phyloP scores from a whole-genome alignment of 2,329 filamentous ascomycete genomes.

The Xylariaceae sp. region DNA sequence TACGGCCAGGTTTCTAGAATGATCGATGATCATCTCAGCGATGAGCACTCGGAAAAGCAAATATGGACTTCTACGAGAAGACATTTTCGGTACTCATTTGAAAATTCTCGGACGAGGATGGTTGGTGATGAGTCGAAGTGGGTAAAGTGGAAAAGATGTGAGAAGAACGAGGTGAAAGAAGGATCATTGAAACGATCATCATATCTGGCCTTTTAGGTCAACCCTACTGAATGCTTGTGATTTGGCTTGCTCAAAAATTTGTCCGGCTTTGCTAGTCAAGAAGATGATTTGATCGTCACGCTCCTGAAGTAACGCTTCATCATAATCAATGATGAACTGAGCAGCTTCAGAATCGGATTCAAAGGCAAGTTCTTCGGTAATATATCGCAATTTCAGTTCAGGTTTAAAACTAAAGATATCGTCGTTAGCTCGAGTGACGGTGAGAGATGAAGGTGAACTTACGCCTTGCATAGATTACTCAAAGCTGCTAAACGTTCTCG shows the following conservation, averaged over 20 bases:
- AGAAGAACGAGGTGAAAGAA: constrained; percentile 19
- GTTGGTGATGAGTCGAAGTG: too few relatives aligned
- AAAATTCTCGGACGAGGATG: constrained; percentile 1
- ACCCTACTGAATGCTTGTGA: constrained; percentile 75
- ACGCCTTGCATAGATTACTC: constrained; percentile 93
- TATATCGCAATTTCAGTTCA: constrained; percentile 81
- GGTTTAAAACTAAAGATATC: constrained; percentile 72
- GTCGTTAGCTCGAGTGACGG: constrained; percentile 41
- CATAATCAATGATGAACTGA: constrained; percentile 82
- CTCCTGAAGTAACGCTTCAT: constrained; percentile 72
- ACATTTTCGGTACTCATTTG: constrained; percentile 9
- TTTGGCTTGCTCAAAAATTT: constrained; percentile 70
- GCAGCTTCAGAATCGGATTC: constrained; percentile 87
- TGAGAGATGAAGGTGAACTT: constrained; percentile 41
- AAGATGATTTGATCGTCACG: constrained; percentile 70
- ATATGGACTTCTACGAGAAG: constrained; percentile 11
- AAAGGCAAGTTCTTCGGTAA: constrained; percentile 94
- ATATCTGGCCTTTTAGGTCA: constrained; percentile 98
- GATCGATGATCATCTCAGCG: constrained; percentile 9
- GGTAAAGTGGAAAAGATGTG: constrained; percentile 16
- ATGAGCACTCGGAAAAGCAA: neutral
- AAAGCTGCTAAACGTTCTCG: constrained; percentile 88
- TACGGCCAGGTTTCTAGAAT: too few relatives aligned
- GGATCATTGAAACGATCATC: constrained; percentile 39
- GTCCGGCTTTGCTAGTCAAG: constrained; percentile 67